Conservation (phyloP, 2,329 filamentous ascomycete species). For the Metarhizium anisopliae region DNA sequence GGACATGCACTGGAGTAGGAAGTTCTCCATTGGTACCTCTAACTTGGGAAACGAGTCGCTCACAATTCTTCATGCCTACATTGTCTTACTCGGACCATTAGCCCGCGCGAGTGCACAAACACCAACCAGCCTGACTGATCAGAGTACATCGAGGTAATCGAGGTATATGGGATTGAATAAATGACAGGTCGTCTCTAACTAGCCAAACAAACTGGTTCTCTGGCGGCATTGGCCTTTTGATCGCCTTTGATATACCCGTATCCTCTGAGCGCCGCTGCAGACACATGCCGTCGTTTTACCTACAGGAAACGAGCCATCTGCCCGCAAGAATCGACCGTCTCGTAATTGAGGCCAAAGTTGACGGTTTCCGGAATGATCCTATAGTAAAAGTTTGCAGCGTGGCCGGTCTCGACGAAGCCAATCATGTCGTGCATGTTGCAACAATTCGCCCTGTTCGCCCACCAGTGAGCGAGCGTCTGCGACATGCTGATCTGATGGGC, state of each 20-base stretch:
- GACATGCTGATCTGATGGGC: neutral
- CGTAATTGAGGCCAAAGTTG: neutral
- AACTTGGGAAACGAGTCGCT: no score
- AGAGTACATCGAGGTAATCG: no score
- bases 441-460: neutral
- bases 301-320: slow-evolving; percentile 1
- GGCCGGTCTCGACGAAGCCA: neutral
- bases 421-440: slow-evolving; percentile 1
- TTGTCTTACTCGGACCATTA: no score
- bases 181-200: no score
- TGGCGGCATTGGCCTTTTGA: neutral
- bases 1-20: no score
- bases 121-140: no score
- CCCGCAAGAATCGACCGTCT: slow-evolving; percentile 2
- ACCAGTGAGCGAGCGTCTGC: neutral
- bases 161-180: no score
- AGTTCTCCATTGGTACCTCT: no score
- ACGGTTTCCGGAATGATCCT: neutral
- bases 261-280: neutral
- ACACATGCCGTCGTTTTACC: neutral
- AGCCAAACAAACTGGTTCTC: no score
- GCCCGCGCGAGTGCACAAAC: no score
- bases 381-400: slow-evolving; percentile 1
- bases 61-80: no score
- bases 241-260: neutral